Percentiles rank a stretch among this genome's conserved stretches.
Conservation (phyloP, 2,329 filamentous ascomycete species). For the Monosporascus sp. region DNA sequence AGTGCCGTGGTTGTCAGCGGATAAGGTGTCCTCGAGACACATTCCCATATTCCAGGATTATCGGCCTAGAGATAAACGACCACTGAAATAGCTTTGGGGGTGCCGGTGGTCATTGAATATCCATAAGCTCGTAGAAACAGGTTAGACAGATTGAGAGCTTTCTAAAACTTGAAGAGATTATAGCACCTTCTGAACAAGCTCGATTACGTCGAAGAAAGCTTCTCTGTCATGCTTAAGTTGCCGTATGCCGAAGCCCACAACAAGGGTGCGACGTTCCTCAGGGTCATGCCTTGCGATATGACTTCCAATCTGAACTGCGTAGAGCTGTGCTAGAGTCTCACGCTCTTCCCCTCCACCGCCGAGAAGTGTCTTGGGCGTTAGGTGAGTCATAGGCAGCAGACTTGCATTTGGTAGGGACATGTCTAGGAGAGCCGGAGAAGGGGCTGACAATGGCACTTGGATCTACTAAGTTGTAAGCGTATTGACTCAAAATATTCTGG, state of each 20-base stretch:
- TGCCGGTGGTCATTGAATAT: too few relatives aligned
- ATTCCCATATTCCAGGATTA: not conserved
- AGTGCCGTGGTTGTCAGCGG: slow-evolving; percentile 18
- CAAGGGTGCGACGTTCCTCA: slow-evolving; percentile 54
- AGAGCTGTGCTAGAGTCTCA: slow-evolving; percentile 80
- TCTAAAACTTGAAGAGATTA: slow-evolving; percentile 20
- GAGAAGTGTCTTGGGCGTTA: slow-evolving; percentile 82
- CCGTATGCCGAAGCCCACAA: slow-evolving; percentile 56
- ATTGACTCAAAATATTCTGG: not conserved
- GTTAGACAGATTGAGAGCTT: too few relatives aligned
- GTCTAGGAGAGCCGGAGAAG: slow-evolving; percentile 59
- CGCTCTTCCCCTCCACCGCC: slow-evolving; percentile 75
- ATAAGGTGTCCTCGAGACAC: not conserved
- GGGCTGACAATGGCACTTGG: slow-evolving; percentile 70
- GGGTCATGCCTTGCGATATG: slow-evolving; percentile 68
- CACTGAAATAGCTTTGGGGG: not conserved
- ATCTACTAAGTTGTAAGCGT: slow-evolving; percentile 42
- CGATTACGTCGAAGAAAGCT: slow-evolving; percentile 60
- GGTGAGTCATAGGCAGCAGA: slow-evolving; percentile 68
- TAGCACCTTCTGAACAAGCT: slow-evolving; percentile 55
- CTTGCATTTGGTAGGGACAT: slow-evolving; percentile 46
- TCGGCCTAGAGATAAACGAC: not conserved
- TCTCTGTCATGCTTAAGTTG: slow-evolving; percentile 47
- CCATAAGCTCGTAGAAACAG: too few relatives aligned
- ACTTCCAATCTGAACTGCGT: slow-evolving; percentile 84